Evolutionary conservation across 75 land plant genomes (phyloP).

Genomic region (Azolla pinnata): DNA sequence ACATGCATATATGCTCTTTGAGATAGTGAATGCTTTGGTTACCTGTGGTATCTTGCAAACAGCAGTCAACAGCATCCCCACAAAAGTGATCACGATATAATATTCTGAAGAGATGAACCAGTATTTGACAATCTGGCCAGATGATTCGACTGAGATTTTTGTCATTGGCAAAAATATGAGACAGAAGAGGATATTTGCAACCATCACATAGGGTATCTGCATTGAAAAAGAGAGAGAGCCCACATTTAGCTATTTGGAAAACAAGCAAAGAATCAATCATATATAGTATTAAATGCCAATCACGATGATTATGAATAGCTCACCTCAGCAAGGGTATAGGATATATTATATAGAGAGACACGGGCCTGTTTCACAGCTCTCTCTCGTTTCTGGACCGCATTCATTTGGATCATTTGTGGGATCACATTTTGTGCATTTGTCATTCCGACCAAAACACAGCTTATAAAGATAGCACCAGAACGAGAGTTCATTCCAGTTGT

Average conservation of each 20-base stretch:
- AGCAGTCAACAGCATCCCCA: conserved; percentile 32
- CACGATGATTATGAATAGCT: not conserved
- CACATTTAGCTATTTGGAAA: not conserved
- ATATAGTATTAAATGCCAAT: not conserved
- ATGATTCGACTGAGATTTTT: conserved; percentile 21
- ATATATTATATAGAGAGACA: conserved; percentile 26
- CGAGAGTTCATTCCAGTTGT: conserved; percentile 13
- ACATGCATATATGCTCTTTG: too few relatives aligned
- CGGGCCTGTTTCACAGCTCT: conserved; percentile 24
- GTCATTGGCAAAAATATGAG: conserved; percentile 34
- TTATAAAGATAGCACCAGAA: conserved; percentile 12
- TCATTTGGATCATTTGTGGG: conserved; percentile 22
- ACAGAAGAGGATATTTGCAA: conserved; percentile 29
- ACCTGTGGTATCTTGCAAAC: conserved; percentile 33
- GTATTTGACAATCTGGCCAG: conserved; percentile 20
- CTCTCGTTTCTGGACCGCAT: conserved; percentile 30
- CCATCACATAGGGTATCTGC: conserved; percentile 33
- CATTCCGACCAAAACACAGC: conserved; percentile 19
- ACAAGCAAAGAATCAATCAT: not conserved
- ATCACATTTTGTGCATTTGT: conserved; percentile 21
- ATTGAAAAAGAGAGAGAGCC: not conserved
- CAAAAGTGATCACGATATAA: conserved; percentile 27
- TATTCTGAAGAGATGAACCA: conserved; percentile 34
- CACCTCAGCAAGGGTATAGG: conserved; percentile 38
- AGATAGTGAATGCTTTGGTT: not conserved